Base-by-base conservation (phyloP, 805 yeast genomes). In the Starmera dryadoides region DNA sequence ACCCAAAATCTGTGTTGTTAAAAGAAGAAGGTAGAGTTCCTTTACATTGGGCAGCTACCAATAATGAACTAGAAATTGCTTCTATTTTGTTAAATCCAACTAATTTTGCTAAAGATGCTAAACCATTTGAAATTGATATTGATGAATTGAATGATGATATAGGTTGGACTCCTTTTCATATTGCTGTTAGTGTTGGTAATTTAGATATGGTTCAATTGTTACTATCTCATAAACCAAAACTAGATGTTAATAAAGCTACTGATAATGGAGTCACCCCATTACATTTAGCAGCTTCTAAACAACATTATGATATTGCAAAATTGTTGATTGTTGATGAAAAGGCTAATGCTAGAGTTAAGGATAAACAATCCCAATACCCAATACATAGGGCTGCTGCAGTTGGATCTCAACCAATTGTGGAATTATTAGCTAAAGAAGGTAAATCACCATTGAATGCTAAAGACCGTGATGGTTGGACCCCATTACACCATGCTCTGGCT, bases 131-230 rank as follows among this genome's bases (percentile, higher is more conserved):
- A 26, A 60, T 73, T 19, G 91, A 86, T 45, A 56, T 87, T 11
- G 93, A 87, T 53, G 84, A 81, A 3, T 56, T 69, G 49, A 50
- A 53, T 0, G 98, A 89, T 56, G 80, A 73, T 16, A 69, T 89
- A 10, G 95, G 95, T 1, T 89, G 96, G 96, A 81, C 91, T 0
- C 87, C 94, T 1, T 52, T 86, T 26, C 97, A 89, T 58, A 79
- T 91, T 38, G 87, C 93, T 0, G 72, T 84, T 0, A 75, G 96
- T 0, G 67, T 81, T 2, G 96, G 96, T 0, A 74, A 77, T 49
- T 48, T 66, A 18, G 68, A 65, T 6, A 69, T 81, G 8, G 49
- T 86, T 4, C 64, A 71, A 9, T 50, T 65, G 34, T 52, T 87
- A n/a, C 62, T 78, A 47, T 60, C 56, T 0, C 66, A 69, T 44